phyloP scores from a whole-genome alignment of 306 rosid species.

The Dryas drummondii region DNA sequence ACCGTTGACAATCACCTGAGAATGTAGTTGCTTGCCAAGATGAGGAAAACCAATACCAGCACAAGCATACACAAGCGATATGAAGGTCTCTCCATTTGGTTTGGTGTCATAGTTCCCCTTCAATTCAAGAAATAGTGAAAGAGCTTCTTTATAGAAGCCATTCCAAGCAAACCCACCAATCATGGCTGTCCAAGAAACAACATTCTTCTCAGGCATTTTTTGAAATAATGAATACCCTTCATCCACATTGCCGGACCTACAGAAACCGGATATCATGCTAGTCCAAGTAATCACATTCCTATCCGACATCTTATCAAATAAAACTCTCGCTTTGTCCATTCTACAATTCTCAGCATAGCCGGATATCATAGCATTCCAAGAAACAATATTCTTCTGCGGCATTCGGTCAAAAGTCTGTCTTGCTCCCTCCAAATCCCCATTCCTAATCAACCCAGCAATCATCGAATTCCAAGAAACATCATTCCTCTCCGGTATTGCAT shows the following conservation, averaged over 20 bases:
- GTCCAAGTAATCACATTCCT: conserved; percentile 76
- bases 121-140: conserved; percentile 53
- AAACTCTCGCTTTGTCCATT: conserved; percentile 57
- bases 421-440: conserved; percentile 59
- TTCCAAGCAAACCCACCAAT: conserved; percentile 75
- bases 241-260: conserved; percentile 54
- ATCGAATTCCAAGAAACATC: conserved; percentile 67
- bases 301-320: conserved; percentile 58
- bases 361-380: conserved; percentile 67
- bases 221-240: conserved; percentile 50
- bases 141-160: conserved; percentile 50
- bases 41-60: conserved; percentile 46
- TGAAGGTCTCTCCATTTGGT: conserved; percentile 61
- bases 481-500: conserved; percentile 70
- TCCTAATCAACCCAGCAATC: conserved; percentile 52
- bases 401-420: conserved; percentile 44
- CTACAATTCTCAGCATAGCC: conserved; percentile 52
- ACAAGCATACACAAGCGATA: conserved; percentile 77
- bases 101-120: conserved; percentile 24
- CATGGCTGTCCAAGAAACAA: conserved; percentile 87
- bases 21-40: conserved; percentile 71
- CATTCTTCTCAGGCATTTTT: conserved; percentile 61
- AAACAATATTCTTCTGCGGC: conserved; percentile 44
- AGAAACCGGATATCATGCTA: conserved; percentile 68
- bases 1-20: conserved; percentile 45